phyloP scores from a whole-genome alignment of 805 yeast genomes.

The Candida khao-thaluensis region DNA sequence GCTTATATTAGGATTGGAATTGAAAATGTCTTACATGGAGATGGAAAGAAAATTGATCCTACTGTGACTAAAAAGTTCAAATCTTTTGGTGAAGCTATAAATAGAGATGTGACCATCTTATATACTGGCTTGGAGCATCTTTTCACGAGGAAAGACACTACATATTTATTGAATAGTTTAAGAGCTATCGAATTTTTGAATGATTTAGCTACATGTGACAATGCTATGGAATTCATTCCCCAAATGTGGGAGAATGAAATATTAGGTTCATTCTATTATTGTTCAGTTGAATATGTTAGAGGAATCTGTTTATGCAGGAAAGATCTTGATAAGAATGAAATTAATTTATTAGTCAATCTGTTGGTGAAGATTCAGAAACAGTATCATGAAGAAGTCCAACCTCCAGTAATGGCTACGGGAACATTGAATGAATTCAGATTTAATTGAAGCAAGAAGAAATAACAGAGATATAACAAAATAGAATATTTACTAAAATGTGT shows the following conservation, averaged over 20 bases:
- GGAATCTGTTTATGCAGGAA: conserved; percentile 57
- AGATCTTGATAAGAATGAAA: conserved; percentile 36
- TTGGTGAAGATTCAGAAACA: conserved; percentile 29
- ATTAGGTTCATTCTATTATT: conserved; percentile 67
- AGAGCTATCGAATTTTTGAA: conserved; percentile 41
- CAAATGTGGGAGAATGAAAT: conserved; percentile 57
- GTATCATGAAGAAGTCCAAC: conserved; percentile 33
- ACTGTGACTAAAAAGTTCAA: conserved; percentile 32
- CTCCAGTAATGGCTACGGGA: conserved; percentile 30
- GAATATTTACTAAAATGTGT: not conserved
- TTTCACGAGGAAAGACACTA: conserved; percentile 40
- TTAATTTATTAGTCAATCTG: conserved; percentile 26
- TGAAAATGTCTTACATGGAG: conserved; percentile 41
- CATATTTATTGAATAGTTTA: conserved; percentile 38
- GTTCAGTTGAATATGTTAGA: conserved; percentile 68
- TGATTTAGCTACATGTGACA: conserved; percentile 40
- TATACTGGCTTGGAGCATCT: conserved; percentile 36
- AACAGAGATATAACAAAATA: not conserved
- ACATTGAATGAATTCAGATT: conserved; percentile 35
- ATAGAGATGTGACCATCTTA: conserved; percentile 38
- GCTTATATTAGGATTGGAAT: conserved; percentile 40
- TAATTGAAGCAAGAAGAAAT: conserved; percentile 10
- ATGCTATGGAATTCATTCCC: conserved; percentile 33
- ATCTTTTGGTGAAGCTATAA: conserved; percentile 38
- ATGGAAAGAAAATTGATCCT: conserved; percentile 43